Evolutionary conservation across 1,284 basidiomycete species (phyloP).

Genomic region (Filobasidium uniguttulatum): DNA sequence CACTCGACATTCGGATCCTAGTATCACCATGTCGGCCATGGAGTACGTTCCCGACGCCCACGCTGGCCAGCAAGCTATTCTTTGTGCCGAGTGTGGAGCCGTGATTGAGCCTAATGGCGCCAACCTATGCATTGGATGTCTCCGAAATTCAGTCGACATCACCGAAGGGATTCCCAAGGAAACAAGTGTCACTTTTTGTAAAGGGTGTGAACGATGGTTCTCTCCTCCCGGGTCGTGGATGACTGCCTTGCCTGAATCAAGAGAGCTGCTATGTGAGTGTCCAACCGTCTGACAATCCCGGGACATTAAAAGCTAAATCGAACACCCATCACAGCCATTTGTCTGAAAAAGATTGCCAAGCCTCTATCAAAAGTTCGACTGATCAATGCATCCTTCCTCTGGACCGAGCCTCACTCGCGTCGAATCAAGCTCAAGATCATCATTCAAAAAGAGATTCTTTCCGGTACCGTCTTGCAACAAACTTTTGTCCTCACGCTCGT

Average conservation of each 20-base stretch:
- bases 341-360: constrained; percentile 86
- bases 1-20: too few species aligned
- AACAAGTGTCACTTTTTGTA: constrained; percentile 83
- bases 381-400: constrained; percentile 95
- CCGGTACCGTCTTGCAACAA: constrained; percentile 90
- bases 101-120: constrained; percentile 88
- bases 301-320: background rate
- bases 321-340: constrained; percentile 45
- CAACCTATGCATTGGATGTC: constrained; percentile 84
- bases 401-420: constrained; percentile 97
- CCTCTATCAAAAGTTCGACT: constrained; percentile 77
- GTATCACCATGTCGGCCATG: constrained; percentile 19
- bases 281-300: background rate
- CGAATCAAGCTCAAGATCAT: constrained; percentile 85
- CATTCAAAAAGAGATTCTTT: constrained; percentile 96
- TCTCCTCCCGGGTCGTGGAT: constrained; percentile 83
- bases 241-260: constrained; percentile 72
- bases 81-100: constrained; percentile 48
- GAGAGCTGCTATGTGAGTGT: constrained; percentile 60
- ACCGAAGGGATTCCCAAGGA: constrained; percentile 98
- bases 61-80: constrained; percentile 33
- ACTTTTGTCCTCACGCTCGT: constrained; percentile 94
- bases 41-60: constrained; percentile 32
- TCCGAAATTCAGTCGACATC: constrained; percentile 89
- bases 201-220: constrained; percentile 91